A percentile compares a stretch with the other conserved stretches of the same genome.
Conservation (phyloP, 768 basidiomycete genomes). For the Hericium erinaceus region DNA sequence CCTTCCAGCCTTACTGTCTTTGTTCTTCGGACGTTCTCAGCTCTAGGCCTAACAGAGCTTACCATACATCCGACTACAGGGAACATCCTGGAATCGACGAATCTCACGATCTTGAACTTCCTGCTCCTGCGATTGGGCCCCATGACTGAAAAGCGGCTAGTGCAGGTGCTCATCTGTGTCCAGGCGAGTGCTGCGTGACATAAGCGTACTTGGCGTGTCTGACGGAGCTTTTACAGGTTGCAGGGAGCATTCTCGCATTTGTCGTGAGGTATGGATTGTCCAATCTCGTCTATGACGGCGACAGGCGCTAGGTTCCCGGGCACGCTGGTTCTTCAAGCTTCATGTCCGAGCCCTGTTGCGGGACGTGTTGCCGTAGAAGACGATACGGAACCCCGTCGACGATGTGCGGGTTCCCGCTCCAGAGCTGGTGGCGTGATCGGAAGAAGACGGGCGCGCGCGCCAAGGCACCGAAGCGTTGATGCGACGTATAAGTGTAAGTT, state of each 20-base stretch:
- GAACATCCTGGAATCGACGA: conserved; percentile 63
- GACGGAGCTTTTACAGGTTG: conserved; percentile 33
- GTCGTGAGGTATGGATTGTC: conserved; percentile 84
- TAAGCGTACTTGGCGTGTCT: neutral
- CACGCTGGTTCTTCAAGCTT: neutral
- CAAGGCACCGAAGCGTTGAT: too few relatives aligned
- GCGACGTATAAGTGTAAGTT: too few relatives aligned
- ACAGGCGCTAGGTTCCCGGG: conserved; percentile 48
- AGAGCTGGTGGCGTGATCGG: too few relatives aligned
- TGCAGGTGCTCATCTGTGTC: conserved; percentile 58
- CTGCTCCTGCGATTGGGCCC: conserved; percentile 74
- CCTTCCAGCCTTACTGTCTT: conserved; percentile 46
- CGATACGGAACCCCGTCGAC: too few relatives aligned
- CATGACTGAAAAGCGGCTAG: conserved; percentile 77
- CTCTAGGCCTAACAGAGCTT: conserved; percentile 59
- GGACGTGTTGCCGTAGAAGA: too few relatives aligned
- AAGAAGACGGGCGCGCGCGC: too few relatives aligned
- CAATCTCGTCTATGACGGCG: conserved; percentile 84
- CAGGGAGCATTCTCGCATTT: conserved; percentile 78
- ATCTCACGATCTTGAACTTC: conserved; percentile 87
- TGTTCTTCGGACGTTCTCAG: conserved; percentile 49
- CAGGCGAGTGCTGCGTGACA: conserved; percentile 41
- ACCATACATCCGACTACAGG: conserved; percentile 45
- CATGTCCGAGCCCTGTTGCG: too few relatives aligned
- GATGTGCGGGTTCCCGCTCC: too few relatives aligned